phyloP scores from a whole-genome alignment of 2,329 filamentous ascomycete species.

The Dryadomyces quercus-mongolicae region DNA sequence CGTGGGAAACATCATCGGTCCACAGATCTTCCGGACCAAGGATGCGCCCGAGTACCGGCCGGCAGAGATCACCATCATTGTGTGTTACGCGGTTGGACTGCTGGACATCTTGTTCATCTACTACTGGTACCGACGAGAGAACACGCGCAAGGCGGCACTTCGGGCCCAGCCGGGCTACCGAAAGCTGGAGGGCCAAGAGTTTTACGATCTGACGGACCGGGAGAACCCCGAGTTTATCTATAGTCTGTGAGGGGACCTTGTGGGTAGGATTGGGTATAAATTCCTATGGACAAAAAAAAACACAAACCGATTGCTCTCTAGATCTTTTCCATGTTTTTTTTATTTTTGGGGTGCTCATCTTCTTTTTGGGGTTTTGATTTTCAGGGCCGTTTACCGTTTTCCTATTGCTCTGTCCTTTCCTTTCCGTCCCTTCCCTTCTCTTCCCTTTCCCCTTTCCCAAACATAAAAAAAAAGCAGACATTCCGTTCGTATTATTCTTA shows the following conservation, averaged over 20 bases:
- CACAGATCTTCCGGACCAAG: conserved; percentile 42
- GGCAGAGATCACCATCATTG: conserved; percentile 51
- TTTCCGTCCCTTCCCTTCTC: too few species aligned
- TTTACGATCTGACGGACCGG: conserved; percentile 51
- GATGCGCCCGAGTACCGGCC: conserved; percentile 49
- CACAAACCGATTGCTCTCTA: neutral
- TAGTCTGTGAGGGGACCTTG: conserved; percentile 27
- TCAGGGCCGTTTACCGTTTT: neutral
- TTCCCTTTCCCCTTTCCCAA: too few species aligned
- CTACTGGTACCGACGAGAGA: conserved; percentile 46
- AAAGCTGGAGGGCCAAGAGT: conserved; percentile 55
- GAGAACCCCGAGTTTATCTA: conserved; percentile 57
- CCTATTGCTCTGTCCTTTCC: neutral
- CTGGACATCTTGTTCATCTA: conserved; percentile 39
- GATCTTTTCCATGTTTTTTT: neutral
- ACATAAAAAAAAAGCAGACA: neutral
- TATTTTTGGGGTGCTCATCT: too few species aligned
- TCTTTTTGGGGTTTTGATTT: too few species aligned
- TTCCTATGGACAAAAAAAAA: neutral
- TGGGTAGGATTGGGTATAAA: neutral
- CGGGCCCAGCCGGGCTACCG: conserved; percentile 42
- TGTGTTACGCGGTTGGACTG: conserved; percentile 41
- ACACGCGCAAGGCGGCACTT: conserved; percentile 42
- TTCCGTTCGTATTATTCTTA: too few species aligned
- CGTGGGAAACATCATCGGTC: conserved; percentile 40